Percentiles rank a stretch among this genome's conserved stretches.
These are phyloP conservation scores for Physocladia obscura DNA, from an alignment of 192 early-diverging fungal genomes.

Conservation along the genomic window DNA sequence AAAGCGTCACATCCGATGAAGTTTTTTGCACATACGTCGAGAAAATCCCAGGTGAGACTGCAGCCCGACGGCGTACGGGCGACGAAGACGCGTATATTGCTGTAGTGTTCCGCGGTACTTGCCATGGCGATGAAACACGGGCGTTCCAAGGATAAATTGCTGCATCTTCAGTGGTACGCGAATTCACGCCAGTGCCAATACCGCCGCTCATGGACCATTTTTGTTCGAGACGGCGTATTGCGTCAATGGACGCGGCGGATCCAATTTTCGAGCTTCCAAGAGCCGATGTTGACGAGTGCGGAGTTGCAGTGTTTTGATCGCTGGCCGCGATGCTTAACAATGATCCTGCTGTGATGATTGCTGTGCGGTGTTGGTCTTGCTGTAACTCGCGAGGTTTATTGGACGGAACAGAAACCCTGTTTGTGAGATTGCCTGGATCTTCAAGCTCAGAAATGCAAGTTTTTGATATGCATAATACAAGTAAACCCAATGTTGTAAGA, in stretches of 20 bases:
- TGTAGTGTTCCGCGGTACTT: too few species aligned
- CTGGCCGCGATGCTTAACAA: not conserved
- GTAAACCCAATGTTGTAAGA: not conserved
- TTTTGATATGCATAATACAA: not conserved
- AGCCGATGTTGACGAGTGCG: not conserved
- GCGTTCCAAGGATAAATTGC: too few species aligned
- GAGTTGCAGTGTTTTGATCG: not conserved
- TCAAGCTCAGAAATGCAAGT: not conserved
- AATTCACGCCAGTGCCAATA: too few species aligned
- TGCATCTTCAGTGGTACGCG: too few species aligned
- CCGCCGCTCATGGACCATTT: not conserved
- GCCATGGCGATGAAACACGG: too few species aligned
- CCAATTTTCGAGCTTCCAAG: not conserved
- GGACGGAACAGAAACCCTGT: not conserved
- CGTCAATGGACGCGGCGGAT: not conserved
- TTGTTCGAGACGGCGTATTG: not conserved
- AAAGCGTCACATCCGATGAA: not conserved
- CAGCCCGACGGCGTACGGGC: not conserved
- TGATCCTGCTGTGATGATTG: too few species aligned
- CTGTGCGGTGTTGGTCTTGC: not conserved
- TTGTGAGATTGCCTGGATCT: not conserved
- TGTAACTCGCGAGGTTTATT: not conserved
- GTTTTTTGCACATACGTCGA: not conserved
- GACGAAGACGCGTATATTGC: too few species aligned
- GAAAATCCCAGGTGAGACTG: conserved; percentile 4